Conservation (phyloP, 805 yeast species). For the Pichia phayaonensis region DNA sequence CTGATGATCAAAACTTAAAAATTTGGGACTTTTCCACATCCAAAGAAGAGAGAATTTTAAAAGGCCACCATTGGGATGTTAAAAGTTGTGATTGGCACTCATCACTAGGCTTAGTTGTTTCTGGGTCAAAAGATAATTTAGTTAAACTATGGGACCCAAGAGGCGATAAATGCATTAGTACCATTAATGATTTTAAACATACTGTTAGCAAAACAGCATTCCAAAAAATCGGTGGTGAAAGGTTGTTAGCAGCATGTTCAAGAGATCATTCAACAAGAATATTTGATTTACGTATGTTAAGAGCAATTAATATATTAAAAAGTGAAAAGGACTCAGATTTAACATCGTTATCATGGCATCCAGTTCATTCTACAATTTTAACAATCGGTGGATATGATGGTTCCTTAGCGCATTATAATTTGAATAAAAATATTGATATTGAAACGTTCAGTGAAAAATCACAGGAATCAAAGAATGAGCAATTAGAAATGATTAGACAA, state of each 20-base stretch:
- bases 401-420: conserved; percentile 64
- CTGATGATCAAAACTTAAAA: conserved; percentile 86
- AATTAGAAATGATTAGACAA: background rate
- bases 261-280: conserved; percentile 84
- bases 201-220: conserved; percentile 82
- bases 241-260: conserved; percentile 76
- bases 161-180: conserved; percentile 60
- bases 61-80: conserved; percentile 99
- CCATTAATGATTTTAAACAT: conserved; percentile 88
- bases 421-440: conserved; percentile 43
- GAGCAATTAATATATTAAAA: conserved; percentile 61
- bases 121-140: conserved; percentile 93
- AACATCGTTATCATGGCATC: conserved; percentile 88
- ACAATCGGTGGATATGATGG: conserved; percentile 91
- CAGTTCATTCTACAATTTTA: conserved; percentile 68
- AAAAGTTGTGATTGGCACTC: conserved; percentile 98
- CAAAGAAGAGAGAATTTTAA: conserved; percentile 65
- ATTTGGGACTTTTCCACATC: conserved; percentile 94
- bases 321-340: conserved; percentile 74
- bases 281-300: conserved; percentile 83
- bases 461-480: background rate
- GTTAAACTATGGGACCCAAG: conserved; percentile 97
- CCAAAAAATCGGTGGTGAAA: conserved; percentile 61
- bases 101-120: conserved; percentile 70
- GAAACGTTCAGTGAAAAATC: conserved; percentile 1